Evolutionary conservation across 2,329 filamentous ascomycete genomes (phyloP), one percentile per base, ranked within the genome.

Genomic region (Magnaporthiopsis incrustans): DNA sequence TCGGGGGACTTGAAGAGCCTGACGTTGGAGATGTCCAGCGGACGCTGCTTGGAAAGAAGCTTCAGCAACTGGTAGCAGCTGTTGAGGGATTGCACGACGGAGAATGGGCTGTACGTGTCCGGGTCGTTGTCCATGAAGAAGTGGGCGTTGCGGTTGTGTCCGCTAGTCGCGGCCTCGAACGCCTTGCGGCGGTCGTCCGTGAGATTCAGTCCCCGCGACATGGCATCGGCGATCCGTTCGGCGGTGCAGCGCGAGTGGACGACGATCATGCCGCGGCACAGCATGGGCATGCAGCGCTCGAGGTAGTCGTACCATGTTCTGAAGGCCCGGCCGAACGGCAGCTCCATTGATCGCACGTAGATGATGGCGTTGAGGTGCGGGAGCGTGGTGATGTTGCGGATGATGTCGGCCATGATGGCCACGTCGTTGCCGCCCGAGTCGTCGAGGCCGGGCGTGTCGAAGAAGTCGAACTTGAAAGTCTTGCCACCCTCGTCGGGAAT

Each of bases 81-180:
- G 32, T 60, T 60, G 18, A 60, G 25, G 1, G 59, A 60, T 12
- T 60, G 30, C 1, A 60, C n/a, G 1, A n/a, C 22, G 32, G 59
- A 26, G n/a, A 60, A 60, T 25, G 59, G 59, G 59, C 33, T 60
- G 59, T 33, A 33, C 1, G n/a, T 10, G 32, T 60, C 59, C 32
- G 59, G 59, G 7, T 60, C 33, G 14, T 60, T 60, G 32, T 60
- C 59, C 59, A 60, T 60, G 59, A 60, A 60, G 18, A 60, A 60
- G 32, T 60, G 59, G 3, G 59, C 32, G 18, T 25, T 25, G 33
- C 33, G 30, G 30, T 33, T n/a, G 30, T 38, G 27, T 6, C 59
- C 59, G 10, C 33, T 22, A 15, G 59, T 60, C 10, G 59, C 59
- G 7, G n/a, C 32, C 32, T n/a, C 15, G 33, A 60, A 60, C 30